Evolutionary conservation across 2,329 filamentous ascomycete species (phyloP).

Genomic region (Aspergillus ochraceus): DNA sequence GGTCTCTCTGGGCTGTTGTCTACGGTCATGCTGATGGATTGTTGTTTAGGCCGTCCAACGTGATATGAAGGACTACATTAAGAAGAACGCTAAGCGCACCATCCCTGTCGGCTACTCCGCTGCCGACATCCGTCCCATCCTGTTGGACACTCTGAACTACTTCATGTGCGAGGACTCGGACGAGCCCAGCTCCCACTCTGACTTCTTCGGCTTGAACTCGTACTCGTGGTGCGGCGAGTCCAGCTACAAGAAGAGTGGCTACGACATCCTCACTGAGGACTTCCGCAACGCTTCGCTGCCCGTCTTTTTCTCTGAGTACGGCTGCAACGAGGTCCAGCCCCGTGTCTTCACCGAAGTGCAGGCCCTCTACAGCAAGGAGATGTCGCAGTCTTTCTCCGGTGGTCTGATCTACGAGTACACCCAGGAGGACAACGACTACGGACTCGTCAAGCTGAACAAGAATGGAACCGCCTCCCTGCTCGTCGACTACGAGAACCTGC

Average conservation of each 20-base stretch:
- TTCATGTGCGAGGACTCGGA: conserved; percentile 56
- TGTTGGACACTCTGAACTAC: conserved; percentile 62
- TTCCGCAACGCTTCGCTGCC: conserved; percentile 60
- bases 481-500: conserved; percentile 71
- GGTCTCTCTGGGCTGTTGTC: background rate
- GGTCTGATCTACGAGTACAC: conserved; percentile 56
- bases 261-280: conserved; percentile 57
- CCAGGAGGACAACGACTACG: conserved; percentile 49
- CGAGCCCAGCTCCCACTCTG: conserved; percentile 54
- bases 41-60: conserved; percentile 57
- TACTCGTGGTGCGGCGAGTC: conserved; percentile 68
- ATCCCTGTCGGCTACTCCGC: conserved; percentile 71
- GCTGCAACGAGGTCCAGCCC: conserved; percentile 60
- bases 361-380: conserved; percentile 59
- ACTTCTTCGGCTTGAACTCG: conserved; percentile 67
- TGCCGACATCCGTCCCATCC: conserved; percentile 62
- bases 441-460: conserved; percentile 61
- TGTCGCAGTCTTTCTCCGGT: conserved; percentile 60
- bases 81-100: conserved; percentile 54
- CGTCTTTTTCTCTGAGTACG: conserved; percentile 68
- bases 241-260: conserved; percentile 55
- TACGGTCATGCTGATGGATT: background rate
- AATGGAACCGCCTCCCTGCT: conserved; percentile 61
- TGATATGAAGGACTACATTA: conserved; percentile 69
- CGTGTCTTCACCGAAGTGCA: conserved; percentile 62